phyloP scores from a whole-genome alignment of 2,329 filamentous ascomycete species.

The Blastomyces emzantsi region DNA sequence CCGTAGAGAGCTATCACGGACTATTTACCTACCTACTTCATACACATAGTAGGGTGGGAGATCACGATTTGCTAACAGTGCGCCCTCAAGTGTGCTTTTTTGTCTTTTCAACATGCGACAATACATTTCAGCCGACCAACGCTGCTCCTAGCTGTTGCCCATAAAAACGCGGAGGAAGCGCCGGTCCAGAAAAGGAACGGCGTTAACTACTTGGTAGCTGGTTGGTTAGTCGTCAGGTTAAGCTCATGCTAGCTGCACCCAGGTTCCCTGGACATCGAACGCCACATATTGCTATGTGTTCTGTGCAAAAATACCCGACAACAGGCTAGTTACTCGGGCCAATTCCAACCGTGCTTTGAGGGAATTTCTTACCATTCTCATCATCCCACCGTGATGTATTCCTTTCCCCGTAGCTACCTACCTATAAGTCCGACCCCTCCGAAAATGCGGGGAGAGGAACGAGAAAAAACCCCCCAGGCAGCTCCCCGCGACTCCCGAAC shows the following conservation, averaged over 20 bases:
- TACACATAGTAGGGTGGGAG: too few relatives aligned
- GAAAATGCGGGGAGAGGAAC: neutral
- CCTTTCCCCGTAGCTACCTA: too few relatives aligned
- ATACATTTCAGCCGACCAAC: too few relatives aligned
- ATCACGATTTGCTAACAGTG: too few relatives aligned
- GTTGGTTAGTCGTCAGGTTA: neutral
- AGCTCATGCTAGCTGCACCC: neutral
- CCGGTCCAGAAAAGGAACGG: neutral
- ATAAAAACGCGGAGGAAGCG: neutral
- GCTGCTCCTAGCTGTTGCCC: too few relatives aligned
- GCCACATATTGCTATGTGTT: neutral
- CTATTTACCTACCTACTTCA: too few relatives aligned
- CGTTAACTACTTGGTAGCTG: too few relatives aligned
- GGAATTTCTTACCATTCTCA: neutral
- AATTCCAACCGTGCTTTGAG: neutral
- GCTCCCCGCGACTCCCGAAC: neutral
- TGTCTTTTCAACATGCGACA: too few relatives aligned
- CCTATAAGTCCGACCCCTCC: neutral
- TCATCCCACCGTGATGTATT: neutral
- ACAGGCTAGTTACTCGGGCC: neutral
- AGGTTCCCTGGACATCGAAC: neutral
- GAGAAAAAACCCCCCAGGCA: neutral
- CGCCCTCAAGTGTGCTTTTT: too few relatives aligned
- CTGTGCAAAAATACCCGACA: neutral
- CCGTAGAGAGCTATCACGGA: too few relatives aligned